Conservation (phyloP, 345 rosid genomes). For the Isatis tinctoria region DNA sequence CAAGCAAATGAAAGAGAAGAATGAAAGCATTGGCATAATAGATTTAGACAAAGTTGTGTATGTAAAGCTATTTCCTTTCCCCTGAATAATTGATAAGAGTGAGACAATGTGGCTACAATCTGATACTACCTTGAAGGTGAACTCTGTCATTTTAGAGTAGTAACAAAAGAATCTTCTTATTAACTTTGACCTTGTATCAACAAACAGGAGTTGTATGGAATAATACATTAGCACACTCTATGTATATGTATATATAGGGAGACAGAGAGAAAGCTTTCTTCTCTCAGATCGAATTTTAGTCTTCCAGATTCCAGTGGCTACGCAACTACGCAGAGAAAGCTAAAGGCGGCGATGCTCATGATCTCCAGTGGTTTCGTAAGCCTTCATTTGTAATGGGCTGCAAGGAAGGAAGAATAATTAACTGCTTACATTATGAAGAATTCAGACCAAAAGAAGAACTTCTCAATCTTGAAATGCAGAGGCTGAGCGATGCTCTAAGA, state of each 20-base stretch:
- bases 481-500: background rate
- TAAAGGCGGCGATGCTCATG: background rate
- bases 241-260: background rate
- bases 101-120: constrained; percentile 12
- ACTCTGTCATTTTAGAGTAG: background rate
- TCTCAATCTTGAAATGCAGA: background rate
- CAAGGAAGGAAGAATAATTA: background rate
- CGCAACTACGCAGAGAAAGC: background rate
- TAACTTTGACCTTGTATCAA: background rate
- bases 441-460: background rate
- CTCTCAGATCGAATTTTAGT: background rate
- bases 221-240: constrained; percentile 4
- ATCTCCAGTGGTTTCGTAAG: background rate
- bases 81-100: constrained; percentile 42
- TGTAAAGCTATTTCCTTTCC: too few species aligned
- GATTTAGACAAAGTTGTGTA: too few species aligned
- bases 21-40: too few species aligned
- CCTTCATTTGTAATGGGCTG: background rate
- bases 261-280: background rate
- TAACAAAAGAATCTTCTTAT: background rate
- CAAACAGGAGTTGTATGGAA: constrained; percentile 3
- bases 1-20: constrained; percentile 46
- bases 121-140: constrained; percentile 3
- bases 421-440: background rate
- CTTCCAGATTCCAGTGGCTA: background rate